Evolutionary conservation across 805 yeast species (phyloP), one percentile per base, ranked within the genome.

Genomic region (Suhomyces emberorum): DNA sequence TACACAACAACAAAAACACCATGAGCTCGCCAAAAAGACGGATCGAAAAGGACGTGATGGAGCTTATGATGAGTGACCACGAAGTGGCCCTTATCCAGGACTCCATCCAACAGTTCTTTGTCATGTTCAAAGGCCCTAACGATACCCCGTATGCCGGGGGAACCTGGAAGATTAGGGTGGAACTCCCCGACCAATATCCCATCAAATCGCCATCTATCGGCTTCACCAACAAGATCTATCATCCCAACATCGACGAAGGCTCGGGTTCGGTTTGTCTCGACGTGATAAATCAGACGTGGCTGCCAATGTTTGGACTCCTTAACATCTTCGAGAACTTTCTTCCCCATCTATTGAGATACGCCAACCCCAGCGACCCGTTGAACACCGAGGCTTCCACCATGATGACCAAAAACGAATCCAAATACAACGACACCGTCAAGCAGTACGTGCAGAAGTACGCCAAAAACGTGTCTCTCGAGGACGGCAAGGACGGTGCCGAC

Each of bases 281-380:
- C 58, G 98, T 93, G 12, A 89, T 91, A 45, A 91, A 91, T 58
- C 96, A 91, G 55, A 88, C 98, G 0, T 91, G 98, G 98, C 85
- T 95, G 28, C 98, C 98, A 2, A 85, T 91, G 88, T 91, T 88
- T 68, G 97, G 93, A 37, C 74, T 93, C 46, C 69, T 81, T 46
- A 93, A 93, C 57, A 85, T 91, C 17, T 87, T 93, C 57, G 98
- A 91, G 53, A 82, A 87, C 55, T 93, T 91, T 65, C 65, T 91
- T 41, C 98, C 98, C 5, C 98, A 95, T 51, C 65, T 91, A 39
- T 68, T 91, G 43, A 76, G 89, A 37, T 93, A 91, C 54, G 97
- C 98, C 14, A 91, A 91, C 54, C 91, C 98, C 1, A 70, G 91
- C 10, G 98, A 91, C 58, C 98, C 98, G 1, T 71, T 91, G 44